Percentiles rank a stretch among this genome's conserved stretches.
phyloP scores from a whole-genome alignment of 129 eudicot genomes.

The Escallonia rubra region DNA sequence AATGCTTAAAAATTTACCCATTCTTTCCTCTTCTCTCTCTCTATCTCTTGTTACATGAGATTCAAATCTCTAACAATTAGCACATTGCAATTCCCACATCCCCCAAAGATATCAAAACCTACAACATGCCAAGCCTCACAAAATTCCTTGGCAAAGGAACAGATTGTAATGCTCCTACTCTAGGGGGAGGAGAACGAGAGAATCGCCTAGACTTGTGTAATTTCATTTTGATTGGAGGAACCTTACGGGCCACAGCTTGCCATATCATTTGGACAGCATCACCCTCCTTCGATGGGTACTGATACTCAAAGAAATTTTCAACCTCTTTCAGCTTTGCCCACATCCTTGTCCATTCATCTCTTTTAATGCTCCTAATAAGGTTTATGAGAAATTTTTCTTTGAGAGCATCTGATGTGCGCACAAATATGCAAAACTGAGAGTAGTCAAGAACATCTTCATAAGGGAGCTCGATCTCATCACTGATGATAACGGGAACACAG shows the following conservation, averaged over 20 bases:
- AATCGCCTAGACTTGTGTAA: conserved; percentile 44
- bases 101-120: background rate
- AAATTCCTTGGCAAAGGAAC: conserved; percentile 57
- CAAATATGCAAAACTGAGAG: conserved; percentile 70
- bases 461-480: conserved; percentile 89
- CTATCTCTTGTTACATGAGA: no score
- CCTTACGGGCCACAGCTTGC: conserved; percentile 72
- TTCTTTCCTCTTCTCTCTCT: no score
- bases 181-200: conserved; percentile 21
- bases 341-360: conserved; percentile 76
- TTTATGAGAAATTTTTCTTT: conserved; percentile 54
- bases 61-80: no score
- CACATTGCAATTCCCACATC: no score
- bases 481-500: conserved; percentile 84
- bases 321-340: conserved; percentile 73
- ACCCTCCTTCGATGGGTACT: conserved; percentile 52
- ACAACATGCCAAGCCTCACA: conserved; percentile 3
- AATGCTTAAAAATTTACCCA: no score
- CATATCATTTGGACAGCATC: conserved; percentile 97
- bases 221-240: conserved; percentile 48
- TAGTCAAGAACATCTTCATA: conserved; percentile 83
- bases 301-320: conserved; percentile 61
- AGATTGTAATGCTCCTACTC: conserved; percentile 9
- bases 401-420: conserved; percentile 66
- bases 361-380: conserved; percentile 47